Percentiles rank a stretch among this genome's conserved stretches.
These are phyloP conservation scores for Hansenula anomala DNA, from an alignment of 1,139 yeast genomes.

Conservation along the genomic window DNA sequence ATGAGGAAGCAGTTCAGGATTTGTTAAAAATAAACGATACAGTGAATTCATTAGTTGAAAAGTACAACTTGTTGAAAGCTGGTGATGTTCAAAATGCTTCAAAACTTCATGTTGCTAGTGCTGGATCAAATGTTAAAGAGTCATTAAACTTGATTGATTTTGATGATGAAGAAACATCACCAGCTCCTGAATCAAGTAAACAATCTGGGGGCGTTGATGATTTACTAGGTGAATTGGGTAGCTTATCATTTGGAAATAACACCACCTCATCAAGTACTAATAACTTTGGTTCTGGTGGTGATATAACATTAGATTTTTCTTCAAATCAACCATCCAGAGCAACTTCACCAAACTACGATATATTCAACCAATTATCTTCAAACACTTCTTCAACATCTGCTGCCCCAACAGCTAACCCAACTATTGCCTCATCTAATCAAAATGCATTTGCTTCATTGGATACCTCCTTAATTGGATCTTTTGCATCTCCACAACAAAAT, in stretches of 20 bases:
- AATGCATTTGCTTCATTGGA: constrained; percentile 26
- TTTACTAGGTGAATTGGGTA: constrained; percentile 65
- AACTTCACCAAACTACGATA: constrained; percentile 26
- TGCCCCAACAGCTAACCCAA: constrained; percentile 16
- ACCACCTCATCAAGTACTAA: constrained; percentile 21
- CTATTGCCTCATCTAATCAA: constrained; percentile 43
- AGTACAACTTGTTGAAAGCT: constrained; percentile 58
- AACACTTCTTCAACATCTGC: constrained; percentile 6
- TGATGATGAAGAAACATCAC: constrained; percentile 54
- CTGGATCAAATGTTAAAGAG: constrained; percentile 34
- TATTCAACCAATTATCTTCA: constrained; percentile 23
- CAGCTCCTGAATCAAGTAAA: constrained; percentile 33
- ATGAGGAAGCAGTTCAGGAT: constrained; percentile 62
- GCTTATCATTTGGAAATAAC: constrained; percentile 39
- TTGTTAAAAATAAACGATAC: constrained; percentile 71
- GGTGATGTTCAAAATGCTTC: constrained; percentile 65
- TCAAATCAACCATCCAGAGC: constrained; percentile 22
- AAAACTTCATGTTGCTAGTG: constrained; percentile 41
- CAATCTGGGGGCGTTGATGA: constrained; percentile 48
- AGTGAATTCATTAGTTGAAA: constrained; percentile 64
- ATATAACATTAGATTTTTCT: constrained; percentile 32
- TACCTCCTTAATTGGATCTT: neutral
- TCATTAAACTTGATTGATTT: constrained; percentile 73
- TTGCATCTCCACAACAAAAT: constrained; percentile 5
- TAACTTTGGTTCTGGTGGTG: constrained; percentile 34